Evolutionary conservation across 75 land plant genomes (phyloP), one percentile per base, ranked within the genome.

Genomic region (Selaginella moellendorffii): DNA sequence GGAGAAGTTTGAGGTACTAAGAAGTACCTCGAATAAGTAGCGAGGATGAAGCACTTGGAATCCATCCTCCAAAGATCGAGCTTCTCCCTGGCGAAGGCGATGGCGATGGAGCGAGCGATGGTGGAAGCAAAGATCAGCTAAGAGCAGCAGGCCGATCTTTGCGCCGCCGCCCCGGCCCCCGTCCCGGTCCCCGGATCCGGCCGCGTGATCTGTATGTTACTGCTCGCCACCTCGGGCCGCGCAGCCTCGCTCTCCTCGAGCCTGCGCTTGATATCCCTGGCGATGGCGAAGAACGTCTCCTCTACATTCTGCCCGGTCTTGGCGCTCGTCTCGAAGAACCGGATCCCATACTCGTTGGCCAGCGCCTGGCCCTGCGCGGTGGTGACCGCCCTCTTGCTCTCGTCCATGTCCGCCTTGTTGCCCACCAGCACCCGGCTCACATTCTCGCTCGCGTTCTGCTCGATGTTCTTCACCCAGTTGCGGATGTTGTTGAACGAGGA

Each of bases 401-500:
- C 59, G n/a, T 56, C 59, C 59, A 56, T 56, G n/a, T 56, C 59
- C 21, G 59, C 59, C 24, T 56, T 56, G 59, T 56, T 56, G n/a
- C 59, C 59, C 24, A 56, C 59, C 8, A 56, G 24, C 21, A 56
- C 24, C 59, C 59, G 5, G 59, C 9, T 19, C n/a, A 56, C 59
- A 56, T 56, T 56, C 59, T 56, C 59, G 9, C 17, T 8, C 21
- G 59, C 59, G n/a, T 56, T 19, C 59, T 56, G 59, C 24, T 56
- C 59, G 19, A 56, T 56, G 59, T 56, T 56, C 59, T 56, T 56
- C 9, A 56, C n/a, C 59, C 59, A 56, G 24, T 56, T 56, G 8
- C 59, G 5, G 46, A 36, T 36, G 46, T 36, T 56, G 59, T 56
- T 56, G 24, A 56, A 56, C 24, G 59, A 56, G 9, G 59, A 56